A percentile compares a stretch with the other conserved stretches of the same genome.
phyloP scores from a whole-genome alignment of 768 basidiomycete genomes.

The Kondoa subrosea region DNA sequence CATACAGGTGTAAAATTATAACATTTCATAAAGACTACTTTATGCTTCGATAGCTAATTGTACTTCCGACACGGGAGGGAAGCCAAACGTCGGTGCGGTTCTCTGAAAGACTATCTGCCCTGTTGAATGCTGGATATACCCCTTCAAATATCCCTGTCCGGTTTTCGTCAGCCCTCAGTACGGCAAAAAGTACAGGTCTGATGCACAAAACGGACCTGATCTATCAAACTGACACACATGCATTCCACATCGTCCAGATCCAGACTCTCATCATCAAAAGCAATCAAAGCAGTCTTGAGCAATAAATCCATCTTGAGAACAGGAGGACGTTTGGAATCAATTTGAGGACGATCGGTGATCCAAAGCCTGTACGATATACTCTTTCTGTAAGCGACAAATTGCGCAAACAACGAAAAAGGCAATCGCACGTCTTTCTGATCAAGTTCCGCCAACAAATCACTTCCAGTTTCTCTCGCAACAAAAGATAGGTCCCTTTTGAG shows the following conservation, averaged over 20 bases:
- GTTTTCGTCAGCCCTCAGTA: too few species aligned
- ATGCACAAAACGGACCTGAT: conserved; percentile 27
- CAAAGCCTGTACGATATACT: too few species aligned
- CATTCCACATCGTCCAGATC: conserved; percentile 27
- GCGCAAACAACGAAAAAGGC: neutral
- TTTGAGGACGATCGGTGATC: neutral
- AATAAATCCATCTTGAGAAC: conserved; percentile 18
- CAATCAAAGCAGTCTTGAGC: conserved; percentile 16
- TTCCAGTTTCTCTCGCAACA: conserved; percentile 28
- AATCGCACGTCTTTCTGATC: conserved; percentile 30
- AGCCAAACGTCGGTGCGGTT: conserved; percentile 20
- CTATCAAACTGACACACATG: conserved; percentile 24
- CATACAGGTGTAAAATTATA: conserved; percentile 59
- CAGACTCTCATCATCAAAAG: conserved; percentile 14
- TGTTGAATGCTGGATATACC: conserved; percentile 26
- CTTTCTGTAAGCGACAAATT: neutral
- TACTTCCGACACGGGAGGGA: conserved; percentile 22
- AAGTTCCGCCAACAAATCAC: conserved; percentile 28
- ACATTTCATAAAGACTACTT: conserved; percentile 1
- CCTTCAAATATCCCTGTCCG: conserved; percentile 27
- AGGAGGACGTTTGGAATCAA: conserved; percentile 16
- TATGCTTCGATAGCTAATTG: conserved; percentile 5
- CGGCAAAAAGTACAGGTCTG: neutral
- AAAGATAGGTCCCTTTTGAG: conserved; percentile 21
- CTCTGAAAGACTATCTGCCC: conserved; percentile 25